phyloP scores from a whole-genome alignment of 2,329 filamentous ascomycete genomes.

The Mycosphaerella arachidis region DNA sequence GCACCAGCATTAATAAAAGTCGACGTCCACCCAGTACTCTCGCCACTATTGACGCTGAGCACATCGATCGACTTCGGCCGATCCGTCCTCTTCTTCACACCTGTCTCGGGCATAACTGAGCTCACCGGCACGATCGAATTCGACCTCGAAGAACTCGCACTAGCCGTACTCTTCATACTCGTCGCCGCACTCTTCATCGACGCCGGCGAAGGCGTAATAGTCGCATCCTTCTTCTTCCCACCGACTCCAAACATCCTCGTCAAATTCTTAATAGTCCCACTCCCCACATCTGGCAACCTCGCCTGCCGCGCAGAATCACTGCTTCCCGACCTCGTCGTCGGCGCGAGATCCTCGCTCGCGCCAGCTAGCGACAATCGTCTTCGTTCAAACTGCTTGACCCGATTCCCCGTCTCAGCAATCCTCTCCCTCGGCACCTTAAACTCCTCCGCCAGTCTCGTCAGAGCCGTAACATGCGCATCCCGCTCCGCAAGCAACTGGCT shows the following conservation, averaged over 20 bases:
- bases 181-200: slow-evolving; percentile 13
- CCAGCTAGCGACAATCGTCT: slow-evolving; percentile 24
- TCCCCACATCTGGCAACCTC: slow-evolving; percentile 5
- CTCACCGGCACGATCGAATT: neutral
- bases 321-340: slow-evolving; percentile 9
- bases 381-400: slow-evolving; percentile 29
- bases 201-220: neutral
- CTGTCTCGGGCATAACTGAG: slow-evolving; percentile 1
- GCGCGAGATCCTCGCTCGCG: slow-evolving; percentile 20
- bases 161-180: slow-evolving; percentile 6
- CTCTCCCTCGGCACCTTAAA: slow-evolving; percentile 28
- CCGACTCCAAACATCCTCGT: slow-evolving; percentile 31
- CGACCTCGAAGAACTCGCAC: neutral
- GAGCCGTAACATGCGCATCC: slow-evolving; percentile 33
- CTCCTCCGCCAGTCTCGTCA: slow-evolving; percentile 32
- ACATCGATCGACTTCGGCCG: slow-evolving; percentile 27
- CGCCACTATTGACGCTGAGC: slow-evolving; percentile 23
- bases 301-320: slow-evolving; percentile 13
- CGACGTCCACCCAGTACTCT: slow-evolving; percentile 27
- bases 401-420: slow-evolving; percentile 25
- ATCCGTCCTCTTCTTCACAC: slow-evolving; percentile 9
- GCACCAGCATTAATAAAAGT: slow-evolving; percentile 20
- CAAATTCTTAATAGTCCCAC: slow-evolving; percentile 22
- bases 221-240: slow-evolving; percentile 16
- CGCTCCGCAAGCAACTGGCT: slow-evolving; percentile 29